These are phyloP conservation scores for Apiotrichum porosum DNA, from an alignment of 1,284 basidiomycete genomes.

Conservation along the genomic window DNA sequence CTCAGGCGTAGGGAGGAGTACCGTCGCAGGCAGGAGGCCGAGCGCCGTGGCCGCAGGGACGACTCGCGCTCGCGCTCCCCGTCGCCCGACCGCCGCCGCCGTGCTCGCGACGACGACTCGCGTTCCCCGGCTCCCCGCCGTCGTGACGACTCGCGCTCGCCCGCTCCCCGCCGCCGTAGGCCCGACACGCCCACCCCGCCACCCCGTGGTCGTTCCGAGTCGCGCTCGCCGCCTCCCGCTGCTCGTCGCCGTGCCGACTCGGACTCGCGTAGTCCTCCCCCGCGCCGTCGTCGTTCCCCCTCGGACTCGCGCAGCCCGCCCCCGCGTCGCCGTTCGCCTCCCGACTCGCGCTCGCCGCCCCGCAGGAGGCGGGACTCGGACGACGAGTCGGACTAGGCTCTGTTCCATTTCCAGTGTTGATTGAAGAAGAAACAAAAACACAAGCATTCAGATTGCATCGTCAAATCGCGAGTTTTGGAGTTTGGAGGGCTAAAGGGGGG, in stretches of 20 bases:
- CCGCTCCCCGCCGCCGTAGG: slow-evolving; percentile 16
- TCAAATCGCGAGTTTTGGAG: too few relatives aligned
- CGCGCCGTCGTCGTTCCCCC: slow-evolving; percentile 14
- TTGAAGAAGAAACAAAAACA: too few relatives aligned
- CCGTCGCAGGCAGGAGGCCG: slow-evolving; percentile 44
- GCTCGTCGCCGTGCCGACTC: slow-evolving; percentile 30
- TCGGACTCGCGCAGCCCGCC: slow-evolving; percentile 15
- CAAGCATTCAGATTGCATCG: too few relatives aligned
- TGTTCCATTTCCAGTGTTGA: too few relatives aligned
- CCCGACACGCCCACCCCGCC: slow-evolving; percentile 49
- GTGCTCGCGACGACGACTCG: slow-evolving; percentile 12
- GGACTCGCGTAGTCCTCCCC: slow-evolving; percentile 18
- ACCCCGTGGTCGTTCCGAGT: slow-evolving; percentile 20
- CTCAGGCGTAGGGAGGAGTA: slow-evolving; percentile 60
- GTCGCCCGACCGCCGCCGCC: slow-evolving; percentile 8
- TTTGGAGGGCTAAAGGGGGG: too few relatives aligned
- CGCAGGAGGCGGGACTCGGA: too few relatives aligned
- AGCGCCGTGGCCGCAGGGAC: slow-evolving; percentile 16
- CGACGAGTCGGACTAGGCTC: too few relatives aligned
- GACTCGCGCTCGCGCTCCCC: slow-evolving; percentile 18
- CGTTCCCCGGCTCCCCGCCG: slow-evolving; percentile 15
- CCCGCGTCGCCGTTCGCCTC: slow-evolving; percentile 1
- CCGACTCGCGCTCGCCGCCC: slow-evolving; percentile 14
- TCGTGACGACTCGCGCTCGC: slow-evolving; percentile 17
- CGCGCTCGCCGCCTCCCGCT: slow-evolving; percentile 38